These are phyloP conservation scores for Cladosporium sp. DNA, from an alignment of 2,329 filamentous ascomycete genomes.

Conservation along the genomic window DNA sequence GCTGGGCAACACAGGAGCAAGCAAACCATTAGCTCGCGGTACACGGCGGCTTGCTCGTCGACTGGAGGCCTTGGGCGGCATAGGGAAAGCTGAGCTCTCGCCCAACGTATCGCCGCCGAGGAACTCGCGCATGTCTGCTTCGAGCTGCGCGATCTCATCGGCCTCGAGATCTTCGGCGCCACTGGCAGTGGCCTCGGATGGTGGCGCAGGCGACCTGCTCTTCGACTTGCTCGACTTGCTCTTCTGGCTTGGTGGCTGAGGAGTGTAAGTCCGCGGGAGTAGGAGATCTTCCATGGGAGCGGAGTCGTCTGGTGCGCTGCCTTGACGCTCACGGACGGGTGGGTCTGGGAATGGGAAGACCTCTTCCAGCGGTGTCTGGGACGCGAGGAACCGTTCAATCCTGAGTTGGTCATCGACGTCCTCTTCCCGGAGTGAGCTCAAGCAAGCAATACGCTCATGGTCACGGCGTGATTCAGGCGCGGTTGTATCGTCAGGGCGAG, in stretches of 20 bases:
- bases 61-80: conserved; percentile 9
- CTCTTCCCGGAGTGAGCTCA: conserved; percentile 25
- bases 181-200: not conserved
- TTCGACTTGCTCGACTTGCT: too few species aligned
- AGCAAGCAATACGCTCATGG: conserved; percentile 18
- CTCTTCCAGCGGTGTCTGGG: conserved; percentile 12
- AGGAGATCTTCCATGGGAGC: conserved; percentile 5
- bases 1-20: not conserved
- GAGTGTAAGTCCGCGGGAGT: conserved; percentile 8
- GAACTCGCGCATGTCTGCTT: conserved; percentile 11
- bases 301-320: not conserved
- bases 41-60: conserved; percentile 4
- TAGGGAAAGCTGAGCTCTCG: conserved; percentile 6
- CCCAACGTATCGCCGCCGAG: not conserved
- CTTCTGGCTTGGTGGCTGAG: not conserved
- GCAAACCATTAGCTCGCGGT: not conserved
- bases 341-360: conserved; percentile 7
- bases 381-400: conserved; percentile 26
- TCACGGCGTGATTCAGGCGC: conserved; percentile 1
- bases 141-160: conserved; percentile 4
- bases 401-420: conserved; percentile 28
- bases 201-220: not conserved
- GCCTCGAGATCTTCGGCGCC: conserved; percentile 4
- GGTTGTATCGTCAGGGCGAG: conserved; percentile 8
- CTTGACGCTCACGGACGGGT: not conserved